phyloP scores from a whole-genome alignment of 1,284 basidiomycete genomes.

The Kwoniella shivajii region DNA sequence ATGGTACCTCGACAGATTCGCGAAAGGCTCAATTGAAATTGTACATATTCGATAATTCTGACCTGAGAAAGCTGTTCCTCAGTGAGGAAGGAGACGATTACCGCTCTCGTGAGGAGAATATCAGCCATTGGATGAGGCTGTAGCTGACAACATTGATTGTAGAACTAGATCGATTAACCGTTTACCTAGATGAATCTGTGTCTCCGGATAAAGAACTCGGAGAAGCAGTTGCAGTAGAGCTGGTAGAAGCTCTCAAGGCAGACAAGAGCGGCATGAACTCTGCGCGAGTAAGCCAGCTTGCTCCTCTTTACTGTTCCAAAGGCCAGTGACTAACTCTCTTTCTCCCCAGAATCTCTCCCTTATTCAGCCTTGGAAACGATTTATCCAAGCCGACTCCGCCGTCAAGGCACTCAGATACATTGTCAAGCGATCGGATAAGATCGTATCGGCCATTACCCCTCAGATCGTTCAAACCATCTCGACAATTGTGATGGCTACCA shows the following conservation, averaged over 20 bases:
- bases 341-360: constrained; percentile 22
- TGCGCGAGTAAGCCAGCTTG: constrained; percentile 15
- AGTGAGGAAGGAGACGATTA: constrained; percentile 8
- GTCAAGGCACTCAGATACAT: constrained; percentile 13
- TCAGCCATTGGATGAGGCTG: background rate
- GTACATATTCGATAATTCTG: constrained; percentile 20
- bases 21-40: background rate
- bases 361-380: constrained; percentile 36
- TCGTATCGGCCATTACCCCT: background rate
- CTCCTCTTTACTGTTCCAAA: too few relatives aligned
- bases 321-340: background rate
- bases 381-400: constrained; percentile 27
- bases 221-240: constrained; percentile 26
- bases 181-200: constrained; percentile 1
- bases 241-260: constrained; percentile 19
- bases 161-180: constrained; percentile 15
- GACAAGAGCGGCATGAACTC: constrained; percentile 30
- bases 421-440: constrained; percentile 9
- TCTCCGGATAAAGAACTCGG: constrained; percentile 27
- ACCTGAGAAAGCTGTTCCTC: constrained; percentile 20
- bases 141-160: constrained; percentile 1
- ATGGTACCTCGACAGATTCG: background rate
- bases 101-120: constrained; percentile 8
- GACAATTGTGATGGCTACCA: constrained; percentile 13
- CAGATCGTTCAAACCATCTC: constrained; percentile 11